A percentile compares a stretch with the other conserved stretches of the same genome.
These are phyloP conservation scores for Cytospora piceae DNA, from an alignment of 2,329 filamentous ascomycete species.

Conservation along the genomic window DNA sequence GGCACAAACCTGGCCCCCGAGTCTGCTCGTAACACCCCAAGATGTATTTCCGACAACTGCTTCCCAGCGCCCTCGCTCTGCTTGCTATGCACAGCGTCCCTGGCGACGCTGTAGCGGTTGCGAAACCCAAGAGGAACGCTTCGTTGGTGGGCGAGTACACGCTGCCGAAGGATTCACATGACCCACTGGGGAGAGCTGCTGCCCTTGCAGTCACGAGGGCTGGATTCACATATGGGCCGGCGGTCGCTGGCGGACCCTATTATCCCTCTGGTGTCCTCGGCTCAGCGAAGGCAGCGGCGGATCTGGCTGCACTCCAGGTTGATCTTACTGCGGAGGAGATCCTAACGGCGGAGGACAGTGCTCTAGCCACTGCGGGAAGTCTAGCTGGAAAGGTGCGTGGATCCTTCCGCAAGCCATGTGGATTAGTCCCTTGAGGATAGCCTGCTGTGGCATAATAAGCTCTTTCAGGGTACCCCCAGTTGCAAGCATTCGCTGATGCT, in stretches of 20 bases:
- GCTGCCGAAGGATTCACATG: constrained; percentile 5
- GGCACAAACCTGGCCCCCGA: neutral
- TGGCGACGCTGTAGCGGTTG: constrained; percentile 10
- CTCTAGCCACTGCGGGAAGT: neutral
- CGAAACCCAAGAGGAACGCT: constrained; percentile 12
- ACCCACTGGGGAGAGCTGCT: constrained; percentile 6
- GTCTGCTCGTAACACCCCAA: constrained; percentile 5
- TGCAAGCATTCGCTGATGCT: neutral
- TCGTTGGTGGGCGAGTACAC: constrained; percentile 13
- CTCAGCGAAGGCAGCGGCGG: constrained; percentile 21
- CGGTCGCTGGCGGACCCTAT: constrained; percentile 30
- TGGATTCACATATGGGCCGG: constrained; percentile 24
- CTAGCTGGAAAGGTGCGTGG: constrained; percentile 20
- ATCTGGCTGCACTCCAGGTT: constrained; percentile 22
- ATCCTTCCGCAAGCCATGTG: neutral
- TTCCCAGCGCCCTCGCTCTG: constrained; percentile 5
- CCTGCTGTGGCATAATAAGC: no score
- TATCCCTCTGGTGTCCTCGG: constrained; percentile 30
- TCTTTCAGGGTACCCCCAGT: neutral
- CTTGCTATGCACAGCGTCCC: constrained; percentile 10
- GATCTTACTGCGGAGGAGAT: constrained; percentile 19
- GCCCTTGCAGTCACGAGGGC: constrained; percentile 13
- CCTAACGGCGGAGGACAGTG: constrained; percentile 10
- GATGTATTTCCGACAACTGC: constrained; percentile 8
- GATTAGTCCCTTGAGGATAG: neutral